These are phyloP conservation scores for Kokia cookei DNA, from an alignment of 441 rosid species.

Conservation along the genomic window DNA sequence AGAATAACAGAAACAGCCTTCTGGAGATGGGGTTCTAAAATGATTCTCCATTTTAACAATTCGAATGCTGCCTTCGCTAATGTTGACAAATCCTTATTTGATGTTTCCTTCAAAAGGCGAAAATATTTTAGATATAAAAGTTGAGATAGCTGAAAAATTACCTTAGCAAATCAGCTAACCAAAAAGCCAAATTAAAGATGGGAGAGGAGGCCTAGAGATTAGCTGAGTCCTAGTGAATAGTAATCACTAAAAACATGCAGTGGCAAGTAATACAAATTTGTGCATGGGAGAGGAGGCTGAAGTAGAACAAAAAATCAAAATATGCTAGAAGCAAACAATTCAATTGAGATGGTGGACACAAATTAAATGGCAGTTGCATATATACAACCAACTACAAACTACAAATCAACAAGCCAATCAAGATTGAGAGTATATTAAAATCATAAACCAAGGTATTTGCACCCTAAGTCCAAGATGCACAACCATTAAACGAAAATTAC, in stretches of 20 bases:
- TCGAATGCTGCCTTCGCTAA: constrained; percentile 96
- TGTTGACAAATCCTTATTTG: constrained; percentile 90
- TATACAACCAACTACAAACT: neutral
- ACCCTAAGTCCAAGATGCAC: neutral
- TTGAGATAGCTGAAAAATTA: neutral
- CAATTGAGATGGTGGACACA: neutral
- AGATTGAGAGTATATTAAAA: neutral
- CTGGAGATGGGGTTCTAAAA: constrained; percentile 76
- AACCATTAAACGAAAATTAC: neutral
- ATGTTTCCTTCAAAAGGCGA: constrained; percentile 69
- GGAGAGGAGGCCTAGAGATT: neutral
- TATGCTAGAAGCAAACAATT: neutral
- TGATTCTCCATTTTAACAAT: constrained; percentile 90
- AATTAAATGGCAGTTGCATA: neutral
- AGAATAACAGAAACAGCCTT: constrained; percentile 67
- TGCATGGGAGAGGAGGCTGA: neutral
- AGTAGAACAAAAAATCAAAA: neutral
- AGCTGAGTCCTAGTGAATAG: neutral
- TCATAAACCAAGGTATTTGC: neutral
- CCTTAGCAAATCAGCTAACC: neutral
- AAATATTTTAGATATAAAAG: constrained; percentile 18
- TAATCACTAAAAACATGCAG: neutral
- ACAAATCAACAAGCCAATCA: neutral
- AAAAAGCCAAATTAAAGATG: neutral
- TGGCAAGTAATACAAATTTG: neutral